Conservation (phyloP, 257 asterid species). For the Knoxia roxburghii region DNA sequence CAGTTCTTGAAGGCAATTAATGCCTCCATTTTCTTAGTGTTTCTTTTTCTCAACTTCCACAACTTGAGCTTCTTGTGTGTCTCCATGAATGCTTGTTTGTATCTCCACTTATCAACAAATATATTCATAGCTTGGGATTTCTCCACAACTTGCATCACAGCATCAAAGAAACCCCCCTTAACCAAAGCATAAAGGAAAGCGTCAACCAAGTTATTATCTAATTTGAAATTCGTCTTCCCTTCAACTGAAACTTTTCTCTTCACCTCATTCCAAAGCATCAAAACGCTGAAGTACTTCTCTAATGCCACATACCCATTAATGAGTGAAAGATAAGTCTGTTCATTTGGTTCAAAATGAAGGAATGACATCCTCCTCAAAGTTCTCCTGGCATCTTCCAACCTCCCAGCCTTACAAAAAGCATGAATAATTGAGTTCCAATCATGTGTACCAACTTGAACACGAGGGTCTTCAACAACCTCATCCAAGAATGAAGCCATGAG, state of each 20-base stretch:
- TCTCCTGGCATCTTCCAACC: conserved; percentile 73
- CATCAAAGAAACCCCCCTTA: conserved; percentile 93
- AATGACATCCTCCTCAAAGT: conserved; percentile 90
- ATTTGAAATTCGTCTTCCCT: conserved; percentile 42
- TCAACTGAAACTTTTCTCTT: conserved; percentile 52
- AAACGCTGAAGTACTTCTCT: conserved; percentile 70
- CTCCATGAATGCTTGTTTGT: conserved; percentile 98
- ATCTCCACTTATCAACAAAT: conserved; percentile 93
- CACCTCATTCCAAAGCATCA: conserved; percentile 92
- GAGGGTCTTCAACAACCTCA: conserved; percentile 81
- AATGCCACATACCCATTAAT: conserved; percentile 62
- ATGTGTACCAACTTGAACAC: conserved; percentile 70
- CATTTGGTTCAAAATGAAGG: conserved; percentile 78
- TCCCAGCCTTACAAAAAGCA: conserved; percentile 87
- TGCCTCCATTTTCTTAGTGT: conserved; percentile 64
- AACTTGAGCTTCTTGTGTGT: conserved; percentile 79
- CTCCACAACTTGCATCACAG: conserved; percentile 94
- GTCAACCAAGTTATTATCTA: conserved; percentile 62
- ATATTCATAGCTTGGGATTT: conserved; percentile 65
- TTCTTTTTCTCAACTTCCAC: conserved; percentile 65
- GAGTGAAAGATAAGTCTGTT: conserved; percentile 78
- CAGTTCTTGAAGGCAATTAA: conserved; percentile 87
- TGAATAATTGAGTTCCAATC: conserved; percentile 98
- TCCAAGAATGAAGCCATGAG: conserved; percentile 89
- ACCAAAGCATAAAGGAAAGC: conserved; percentile 83